Evolutionary conservation across 164 flowering plant species (phyloP), one percentile per base, ranked within the genome.

Genomic region (Piper betle): DNA sequence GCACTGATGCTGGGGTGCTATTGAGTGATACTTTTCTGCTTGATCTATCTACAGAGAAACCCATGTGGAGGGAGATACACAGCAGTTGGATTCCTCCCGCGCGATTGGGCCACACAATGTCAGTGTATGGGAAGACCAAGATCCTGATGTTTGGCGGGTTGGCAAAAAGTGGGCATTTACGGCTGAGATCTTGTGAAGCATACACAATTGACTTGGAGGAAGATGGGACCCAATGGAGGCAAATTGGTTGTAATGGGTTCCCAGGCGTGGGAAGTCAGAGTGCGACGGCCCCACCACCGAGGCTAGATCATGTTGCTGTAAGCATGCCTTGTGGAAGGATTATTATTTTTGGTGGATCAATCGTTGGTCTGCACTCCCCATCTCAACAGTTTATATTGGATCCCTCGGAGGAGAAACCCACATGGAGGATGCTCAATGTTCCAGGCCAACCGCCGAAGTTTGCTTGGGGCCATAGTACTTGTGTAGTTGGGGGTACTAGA

Each of bases 401-500:
- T 62, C 97, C 94, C 19, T 68, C 83, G 0, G 94, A 87, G 65
- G 97, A 87, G 59, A 89, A 86, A 65, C 94, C 97, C 19, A 73
- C 82, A 3, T 89, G 97, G 97, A 80, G 90, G 71, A 82, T 71
- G 52, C 81, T 89, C n/a, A 82, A 81, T 55, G 93, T 86, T 53
- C 96, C 91, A 1, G 93, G 96, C 48, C 80, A 83, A 60, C 89
- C 88, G 3, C 93, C 96, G 4, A 83, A 83, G 62, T 84, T 81
- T 60, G 91, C 96, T 17, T 86, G 96, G 96, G 96, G 96, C 39
- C 96, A 89, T 56, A 85, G 93, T 66, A 89, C 93, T n/a, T 89
- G 96, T 66, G 84, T 86, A 48, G 85, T 86, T 59, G 93, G 93
- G 61, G 91, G 96, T 12, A 86, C 96, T 12, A 69, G 91, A 64